A percentile compares a stretch with the other conserved stretches of the same genome.
Evolutionary conservation across 192 early-diverging fungal species (phyloP).

Genomic region (Coemansia nantahalensis): DNA sequence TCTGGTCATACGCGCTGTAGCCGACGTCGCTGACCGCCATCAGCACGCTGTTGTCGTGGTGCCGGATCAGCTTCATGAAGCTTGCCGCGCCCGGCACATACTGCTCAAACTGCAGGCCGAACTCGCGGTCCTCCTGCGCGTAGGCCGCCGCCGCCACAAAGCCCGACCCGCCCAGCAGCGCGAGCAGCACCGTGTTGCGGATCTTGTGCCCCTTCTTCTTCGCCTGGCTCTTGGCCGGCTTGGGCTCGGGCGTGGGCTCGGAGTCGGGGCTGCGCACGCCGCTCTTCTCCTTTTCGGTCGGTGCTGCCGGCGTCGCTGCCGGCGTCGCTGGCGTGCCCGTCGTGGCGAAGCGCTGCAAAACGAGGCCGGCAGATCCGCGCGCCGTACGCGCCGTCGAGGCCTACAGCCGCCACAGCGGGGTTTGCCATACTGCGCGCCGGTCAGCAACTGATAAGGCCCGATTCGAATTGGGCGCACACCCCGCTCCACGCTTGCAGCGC

Average conservation of each 20-base stretch:
- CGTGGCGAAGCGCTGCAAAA: conserved; percentile 16
- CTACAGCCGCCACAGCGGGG: neutral
- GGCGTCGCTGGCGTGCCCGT: conserved; percentile 7
- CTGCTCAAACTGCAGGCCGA: conserved; percentile 58
- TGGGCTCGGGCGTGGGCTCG: conserved; percentile 24
- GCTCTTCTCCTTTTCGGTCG: conserved; percentile 1
- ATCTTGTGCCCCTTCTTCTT: conserved; percentile 45
- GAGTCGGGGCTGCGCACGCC: conserved; percentile 24
- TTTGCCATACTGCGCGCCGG: too few species aligned
- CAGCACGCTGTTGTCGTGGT: conserved; percentile 50
- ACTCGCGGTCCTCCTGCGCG: conserved; percentile 46
- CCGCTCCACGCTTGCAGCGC: too few species aligned
- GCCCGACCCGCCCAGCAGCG: conserved; percentile 27
- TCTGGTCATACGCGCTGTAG: conserved; percentile 56
- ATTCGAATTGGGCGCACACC: too few species aligned
- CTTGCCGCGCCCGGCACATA: conserved; percentile 59
- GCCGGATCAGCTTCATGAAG: conserved; percentile 54
- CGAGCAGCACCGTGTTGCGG: conserved; percentile 30
- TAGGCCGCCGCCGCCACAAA: conserved; percentile 47
- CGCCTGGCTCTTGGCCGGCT: conserved; percentile 7
- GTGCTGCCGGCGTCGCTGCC: neutral
- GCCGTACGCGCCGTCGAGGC: neutral
- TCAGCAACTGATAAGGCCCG: too few species aligned
- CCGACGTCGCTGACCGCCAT: conserved; percentile 57
- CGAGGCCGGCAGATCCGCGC: conserved; percentile 3